phyloP scores from a whole-genome alignment of 177 flowering plant genomes.

The Vitis hybrid region DNA sequence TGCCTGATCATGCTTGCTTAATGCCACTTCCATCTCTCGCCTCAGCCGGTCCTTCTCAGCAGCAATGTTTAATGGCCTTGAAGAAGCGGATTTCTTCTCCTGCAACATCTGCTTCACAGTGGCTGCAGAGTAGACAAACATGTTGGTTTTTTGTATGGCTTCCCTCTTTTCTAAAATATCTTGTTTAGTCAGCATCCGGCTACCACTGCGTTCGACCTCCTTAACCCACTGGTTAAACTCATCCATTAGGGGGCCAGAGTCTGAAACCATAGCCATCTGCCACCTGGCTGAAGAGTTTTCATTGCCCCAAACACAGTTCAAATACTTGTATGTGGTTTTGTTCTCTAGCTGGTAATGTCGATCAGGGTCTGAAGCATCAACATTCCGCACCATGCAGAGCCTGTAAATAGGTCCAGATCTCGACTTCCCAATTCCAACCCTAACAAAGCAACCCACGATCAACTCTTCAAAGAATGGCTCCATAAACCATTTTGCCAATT shows the following conservation, averaged over 20 bases:
- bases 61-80: slow-evolving; percentile 79
- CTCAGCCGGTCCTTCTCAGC: slow-evolving; percentile 88
- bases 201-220: slow-evolving; percentile 76
- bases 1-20: slow-evolving; percentile 53
- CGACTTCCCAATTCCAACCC: slow-evolving; percentile 91
- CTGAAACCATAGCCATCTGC: slow-evolving; percentile 97
- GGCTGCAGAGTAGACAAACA: slow-evolving; percentile 79
- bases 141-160: slow-evolving; percentile 63
- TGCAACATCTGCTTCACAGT: slow-evolving; percentile 95
- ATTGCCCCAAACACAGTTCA: slow-evolving; percentile 81
- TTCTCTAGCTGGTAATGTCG: slow-evolving; percentile 78
- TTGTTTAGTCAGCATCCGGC: slow-evolving; percentile 66
- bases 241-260: slow-evolving; percentile 65
- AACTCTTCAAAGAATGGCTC: slow-evolving; percentile 94
- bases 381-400: slow-evolving; percentile 83
- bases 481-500: slow-evolving; percentile 88
- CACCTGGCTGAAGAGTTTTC: slow-evolving; percentile 91
- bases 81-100: slow-evolving; percentile 84
- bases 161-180: slow-evolving; percentile 77
- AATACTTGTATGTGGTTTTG: slow-evolving; percentile 76
- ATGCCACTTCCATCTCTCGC: slow-evolving; percentile 73
- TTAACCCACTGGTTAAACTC: slow-evolving; percentile 80
- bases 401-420: slow-evolving; percentile 65
- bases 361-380: slow-evolving; percentile 88
- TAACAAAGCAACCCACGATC: slow-evolving; percentile 92